Evolutionary conservation across 768 basidiomycete genomes (phyloP).

Genomic region (Tricholoma flavovirens): DNA sequence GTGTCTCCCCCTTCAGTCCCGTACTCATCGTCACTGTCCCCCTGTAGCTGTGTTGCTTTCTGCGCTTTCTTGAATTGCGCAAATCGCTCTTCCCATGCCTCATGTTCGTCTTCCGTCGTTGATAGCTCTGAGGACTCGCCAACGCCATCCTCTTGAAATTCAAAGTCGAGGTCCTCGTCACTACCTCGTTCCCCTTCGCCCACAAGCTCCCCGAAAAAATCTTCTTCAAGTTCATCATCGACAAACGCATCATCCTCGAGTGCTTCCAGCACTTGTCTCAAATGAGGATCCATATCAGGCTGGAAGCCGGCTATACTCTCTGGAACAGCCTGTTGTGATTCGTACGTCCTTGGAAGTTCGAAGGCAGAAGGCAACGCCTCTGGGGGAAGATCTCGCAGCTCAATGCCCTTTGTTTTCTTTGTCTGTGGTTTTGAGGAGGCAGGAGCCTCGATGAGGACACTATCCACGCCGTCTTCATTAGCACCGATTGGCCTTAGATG

Average conservation of each 20-base stretch:
- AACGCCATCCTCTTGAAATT: constrained; percentile 54
- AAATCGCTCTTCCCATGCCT: constrained; percentile 73
- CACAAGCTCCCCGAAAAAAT: constrained; percentile 73
- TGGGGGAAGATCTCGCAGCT: constrained; percentile 56
- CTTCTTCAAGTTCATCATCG: constrained; percentile 65
- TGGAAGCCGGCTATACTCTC: constrained; percentile 83
- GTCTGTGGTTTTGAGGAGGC: constrained; percentile 25
- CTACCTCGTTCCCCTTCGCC: constrained; percentile 60
- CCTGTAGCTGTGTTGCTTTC: constrained; percentile 26
- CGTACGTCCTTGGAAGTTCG: constrained; percentile 72
- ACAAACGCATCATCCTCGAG: constrained; percentile 96
- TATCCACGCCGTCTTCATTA: constrained; percentile 77
- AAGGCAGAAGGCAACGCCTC: constrained; percentile 66
- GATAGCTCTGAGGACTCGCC: constrained; percentile 22
- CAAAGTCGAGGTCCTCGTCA: constrained; percentile 59
- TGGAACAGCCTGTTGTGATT: constrained; percentile 73
- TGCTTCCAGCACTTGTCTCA: constrained; percentile 89
- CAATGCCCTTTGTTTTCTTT: constrained; percentile 28
- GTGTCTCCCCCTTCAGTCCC: constrained; percentile 78
- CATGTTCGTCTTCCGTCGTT: constrained; percentile 20
- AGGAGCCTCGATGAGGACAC: constrained; percentile 76
- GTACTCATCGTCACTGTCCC: constrained; percentile 45
- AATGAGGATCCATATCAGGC: constrained; percentile 94
- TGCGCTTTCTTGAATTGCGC: constrained; percentile 71
- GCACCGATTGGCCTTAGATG: constrained; percentile 79